Evolutionary conservation across 495 filamentous ascomycete species (phyloP).

Genomic region (Penicillium tannophilum): DNA sequence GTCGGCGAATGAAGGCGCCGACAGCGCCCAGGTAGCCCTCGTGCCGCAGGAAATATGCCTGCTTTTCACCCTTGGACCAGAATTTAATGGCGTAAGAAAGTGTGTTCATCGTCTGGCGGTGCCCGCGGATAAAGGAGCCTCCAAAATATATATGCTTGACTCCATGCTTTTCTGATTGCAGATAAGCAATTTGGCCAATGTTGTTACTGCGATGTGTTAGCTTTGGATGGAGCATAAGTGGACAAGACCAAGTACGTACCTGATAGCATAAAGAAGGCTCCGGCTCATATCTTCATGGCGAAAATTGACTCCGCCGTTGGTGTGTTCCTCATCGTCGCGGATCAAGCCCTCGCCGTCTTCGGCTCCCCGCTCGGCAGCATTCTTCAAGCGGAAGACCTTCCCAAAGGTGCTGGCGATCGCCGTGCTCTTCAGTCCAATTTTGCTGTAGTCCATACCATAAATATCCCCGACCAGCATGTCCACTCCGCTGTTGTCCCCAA

Average conservation of each 20-base stretch:
- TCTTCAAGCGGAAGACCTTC: conserved; percentile 90
- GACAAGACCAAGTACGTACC: conserved; percentile 39
- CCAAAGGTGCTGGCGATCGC: conserved; percentile 96
- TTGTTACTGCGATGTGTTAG: conserved; percentile 71
- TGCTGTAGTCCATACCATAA: conserved; percentile 92
- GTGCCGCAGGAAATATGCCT: conserved; percentile 94
- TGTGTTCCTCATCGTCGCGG: conserved; percentile 49
- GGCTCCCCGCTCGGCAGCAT: conserved; percentile 70
- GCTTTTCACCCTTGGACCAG: conserved; percentile 91
- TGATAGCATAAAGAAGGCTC: conserved; percentile 80
- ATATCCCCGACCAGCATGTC: conserved; percentile 99
- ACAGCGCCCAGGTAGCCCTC: conserved; percentile 97
- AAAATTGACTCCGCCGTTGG: conserved; percentile 46
- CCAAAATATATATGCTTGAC: conserved; percentile 96
- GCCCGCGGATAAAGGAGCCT: conserved; percentile 93
- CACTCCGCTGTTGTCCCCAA: conserved; percentile 87
- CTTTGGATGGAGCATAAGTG: neutral
- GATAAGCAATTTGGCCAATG: conserved; percentile 95
- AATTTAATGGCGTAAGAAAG: conserved; percentile 94
- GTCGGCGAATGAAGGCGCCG: conserved; percentile 88
- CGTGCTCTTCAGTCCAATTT: conserved; percentile 90
- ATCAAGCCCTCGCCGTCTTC: conserved; percentile 70
- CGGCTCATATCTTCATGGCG: conserved; percentile 66
- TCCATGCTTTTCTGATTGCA: conserved; percentile 89
- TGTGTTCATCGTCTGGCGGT: conserved; percentile 96